phyloP scores from a whole-genome alignment of 2,329 filamentous ascomycete genomes.

The Dactylonectria macrodidyma region DNA sequence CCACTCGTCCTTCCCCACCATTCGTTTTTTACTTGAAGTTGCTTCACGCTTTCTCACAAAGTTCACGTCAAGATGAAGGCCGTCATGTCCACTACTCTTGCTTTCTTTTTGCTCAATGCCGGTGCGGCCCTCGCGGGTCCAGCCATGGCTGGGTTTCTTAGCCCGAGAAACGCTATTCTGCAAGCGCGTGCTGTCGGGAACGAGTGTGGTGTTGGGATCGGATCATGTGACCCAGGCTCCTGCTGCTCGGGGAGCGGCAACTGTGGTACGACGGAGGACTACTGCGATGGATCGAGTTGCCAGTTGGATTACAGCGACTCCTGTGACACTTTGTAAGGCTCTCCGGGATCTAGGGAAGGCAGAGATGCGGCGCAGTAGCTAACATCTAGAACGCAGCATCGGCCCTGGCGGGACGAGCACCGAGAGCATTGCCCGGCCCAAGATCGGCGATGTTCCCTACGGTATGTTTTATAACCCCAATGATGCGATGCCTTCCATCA shows the following conservation, averaged over 20 bases:
- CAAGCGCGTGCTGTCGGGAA: conserved; percentile 36
- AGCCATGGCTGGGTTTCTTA: conserved; percentile 31
- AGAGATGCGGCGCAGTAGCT: conserved; percentile 24
- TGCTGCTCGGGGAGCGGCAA: conserved; percentile 57
- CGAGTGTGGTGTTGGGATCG: conserved; percentile 54
- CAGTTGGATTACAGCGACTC: conserved; percentile 57
- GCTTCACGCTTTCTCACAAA: neutral
- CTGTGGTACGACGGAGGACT: conserved; percentile 55
- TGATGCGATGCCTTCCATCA: conserved; percentile 26
- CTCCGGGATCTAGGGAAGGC: neutral
- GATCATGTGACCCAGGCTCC: conserved; percentile 50
- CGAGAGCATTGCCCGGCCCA: conserved; percentile 49
- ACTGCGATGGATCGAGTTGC: conserved; percentile 56
- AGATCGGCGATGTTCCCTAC: conserved; percentile 55
- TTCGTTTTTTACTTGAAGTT: conserved; percentile 31
- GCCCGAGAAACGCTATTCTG: conserved; percentile 32
- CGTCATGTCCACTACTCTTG: conserved; percentile 29
- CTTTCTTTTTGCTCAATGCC: conserved; percentile 36
- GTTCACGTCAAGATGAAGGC: conserved; percentile 37
- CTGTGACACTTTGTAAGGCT: conserved; percentile 59
- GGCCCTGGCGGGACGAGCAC: conserved; percentile 52
- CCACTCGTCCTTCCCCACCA: conserved; percentile 29
- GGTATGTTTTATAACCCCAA: conserved; percentile 45
- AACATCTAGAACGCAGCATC: conserved; percentile 42
- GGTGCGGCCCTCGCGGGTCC: conserved; percentile 40